Evolutionary conservation across 345 rosid genomes (phyloP), one percentile per base, ranked within the genome.

Genomic region (Angophora floribunda): DNA sequence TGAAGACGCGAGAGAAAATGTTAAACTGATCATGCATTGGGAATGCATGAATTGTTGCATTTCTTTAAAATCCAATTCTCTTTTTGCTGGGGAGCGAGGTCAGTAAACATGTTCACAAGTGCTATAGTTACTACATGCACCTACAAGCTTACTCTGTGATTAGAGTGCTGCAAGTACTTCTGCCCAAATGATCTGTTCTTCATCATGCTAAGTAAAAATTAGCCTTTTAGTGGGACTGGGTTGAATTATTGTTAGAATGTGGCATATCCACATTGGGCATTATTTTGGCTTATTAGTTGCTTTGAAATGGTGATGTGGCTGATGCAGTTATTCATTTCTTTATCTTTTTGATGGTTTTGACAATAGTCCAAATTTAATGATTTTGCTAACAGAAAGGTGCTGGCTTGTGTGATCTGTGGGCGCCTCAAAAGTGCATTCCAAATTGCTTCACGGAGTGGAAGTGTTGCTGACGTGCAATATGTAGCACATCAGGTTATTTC

Each of bases 361-460:
- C 70, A 21, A 45, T 63, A 75, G 52, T 87, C n/a, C 28, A 30
- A 50, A 55, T 85, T 85, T 51, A 15, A 86, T 87, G 15, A 86
- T 88, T 28, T 87, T 85, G 85, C 82, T 22, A 91, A 92, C 96
- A 96, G 99, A 93, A 97, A 96, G 90, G 99, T 97, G 91, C 93
- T 97, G 93, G 99, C 99, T 86, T 96, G 99, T 86, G 99, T 97
- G 87, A 95, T 96, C 88, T 97, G 99, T 85, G 99, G 99, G 85
- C 99, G 99, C 61, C 95, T 97, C 85, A 97, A 97, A 94, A 96
- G 98, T 87, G 99, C 99, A 51, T 97, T 96, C 91, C 99, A 97
- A 87, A 97, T 97, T 86, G 99, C 99, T 70, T 95, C 99, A 30
- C 95, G 94, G 87, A 97, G 99, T 88, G 98, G 98, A 90, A 97